phyloP scores from a whole-genome alignment of 176 grass and related monocot species.

The Musa troglodytarum region DNA sequence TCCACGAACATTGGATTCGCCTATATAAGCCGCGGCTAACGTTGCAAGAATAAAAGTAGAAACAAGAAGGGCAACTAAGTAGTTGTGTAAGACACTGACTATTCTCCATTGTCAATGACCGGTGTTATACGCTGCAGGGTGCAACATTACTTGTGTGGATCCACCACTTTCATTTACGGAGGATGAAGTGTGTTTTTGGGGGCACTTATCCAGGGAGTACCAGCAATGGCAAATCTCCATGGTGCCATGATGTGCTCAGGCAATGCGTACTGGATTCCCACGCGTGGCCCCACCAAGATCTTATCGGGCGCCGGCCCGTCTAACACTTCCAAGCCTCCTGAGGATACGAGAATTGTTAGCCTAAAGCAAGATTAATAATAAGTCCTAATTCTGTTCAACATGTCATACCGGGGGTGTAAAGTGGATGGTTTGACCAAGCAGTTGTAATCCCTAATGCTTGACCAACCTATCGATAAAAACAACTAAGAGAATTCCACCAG shows the following conservation, averaged over 20 bases:
- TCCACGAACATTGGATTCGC: no score
- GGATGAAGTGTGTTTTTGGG: constrained; percentile 54
- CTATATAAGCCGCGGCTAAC: no score
- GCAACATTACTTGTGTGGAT: background rate
- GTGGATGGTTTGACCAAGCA: constrained; percentile 76
- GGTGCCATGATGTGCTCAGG: constrained; percentile 55
- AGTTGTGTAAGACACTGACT: no score
- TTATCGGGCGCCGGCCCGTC: constrained; percentile 57
- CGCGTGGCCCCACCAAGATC: constrained; percentile 67
- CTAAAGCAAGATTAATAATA: no score
- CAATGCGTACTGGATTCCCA: constrained; percentile 70
- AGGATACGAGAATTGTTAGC: background rate
- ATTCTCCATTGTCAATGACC: no score
- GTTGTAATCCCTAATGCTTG: constrained; percentile 87
- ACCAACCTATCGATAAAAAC: constrained; percentile 48
- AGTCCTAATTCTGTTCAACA: background rate
- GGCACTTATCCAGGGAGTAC: constrained; percentile 72
- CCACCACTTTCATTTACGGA: background rate
- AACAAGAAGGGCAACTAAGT: no score
- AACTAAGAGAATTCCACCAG: no score
- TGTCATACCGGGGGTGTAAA: constrained; percentile 57
- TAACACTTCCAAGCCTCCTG: constrained; percentile 78
- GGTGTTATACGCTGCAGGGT: no score
- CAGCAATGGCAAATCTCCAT: constrained; percentile 73
- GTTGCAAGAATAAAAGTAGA: no score